Conservation (phyloP, 768 basidiomycete species). For the Rhizopogon salebrosus region DNA sequence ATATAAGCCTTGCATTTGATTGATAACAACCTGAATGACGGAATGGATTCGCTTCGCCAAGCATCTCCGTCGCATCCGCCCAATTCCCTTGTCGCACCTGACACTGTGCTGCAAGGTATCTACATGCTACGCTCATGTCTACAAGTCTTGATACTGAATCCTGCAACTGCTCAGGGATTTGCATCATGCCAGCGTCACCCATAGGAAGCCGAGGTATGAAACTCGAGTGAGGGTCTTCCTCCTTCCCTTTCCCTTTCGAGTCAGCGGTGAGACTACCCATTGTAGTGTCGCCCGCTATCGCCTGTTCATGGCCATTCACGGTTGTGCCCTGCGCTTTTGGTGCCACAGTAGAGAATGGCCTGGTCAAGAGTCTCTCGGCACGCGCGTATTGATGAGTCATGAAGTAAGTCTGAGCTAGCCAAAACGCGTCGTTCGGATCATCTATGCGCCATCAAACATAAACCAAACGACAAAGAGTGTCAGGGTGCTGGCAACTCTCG, state of each 20-base stretch:
- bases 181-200: slow-evolving; percentile 67
- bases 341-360: slow-evolving; percentile 66
- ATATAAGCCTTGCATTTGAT: neutral
- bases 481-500: neutral
- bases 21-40: slow-evolving; percentile 51
- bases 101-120: slow-evolving; percentile 95
- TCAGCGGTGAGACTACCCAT: slow-evolving; percentile 38
- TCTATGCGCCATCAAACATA: slow-evolving; percentile 37
- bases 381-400: slow-evolving; percentile 94
- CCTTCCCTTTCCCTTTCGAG: slow-evolving; percentile 61
- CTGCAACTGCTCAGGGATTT: slow-evolving; percentile 59
- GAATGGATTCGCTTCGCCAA: slow-evolving; percentile 92
- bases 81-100: slow-evolving; percentile 89
- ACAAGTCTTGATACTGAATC: slow-evolving; percentile 73
- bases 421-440: slow-evolving; percentile 97
- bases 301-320: slow-evolving; percentile 18
- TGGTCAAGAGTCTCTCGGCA: slow-evolving; percentile 84
- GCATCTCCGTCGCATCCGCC: slow-evolving; percentile 86
- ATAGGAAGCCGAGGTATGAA: slow-evolving; percentile 57
- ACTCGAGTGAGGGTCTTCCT: slow-evolving; percentile 34
- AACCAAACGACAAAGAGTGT: slow-evolving; percentile 1
- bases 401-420: slow-evolving; percentile 97
- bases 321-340: slow-evolving; percentile 32
- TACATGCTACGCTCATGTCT: slow-evolving; percentile 92
- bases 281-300: slow-evolving; percentile 19